Conservation (phyloP, 1,139 yeast genomes). For the Sugiyamaella japonica region DNA sequence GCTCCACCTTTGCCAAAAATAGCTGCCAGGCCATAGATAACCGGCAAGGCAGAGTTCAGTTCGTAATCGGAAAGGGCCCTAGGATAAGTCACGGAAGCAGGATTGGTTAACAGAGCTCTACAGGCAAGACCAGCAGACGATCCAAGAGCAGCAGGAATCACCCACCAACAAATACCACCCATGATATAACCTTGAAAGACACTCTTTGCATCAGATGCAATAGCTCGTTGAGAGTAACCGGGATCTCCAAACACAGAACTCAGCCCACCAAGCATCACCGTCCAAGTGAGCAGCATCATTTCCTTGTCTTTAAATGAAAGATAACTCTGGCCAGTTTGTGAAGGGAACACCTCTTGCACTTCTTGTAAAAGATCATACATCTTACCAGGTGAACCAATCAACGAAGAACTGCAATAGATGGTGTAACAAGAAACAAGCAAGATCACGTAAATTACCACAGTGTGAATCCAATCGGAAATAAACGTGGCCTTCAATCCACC, state of each 20-base stretch:
- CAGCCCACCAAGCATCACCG: conserved; percentile 34
- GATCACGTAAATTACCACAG: conserved; percentile 35
- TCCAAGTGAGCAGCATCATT: not conserved
- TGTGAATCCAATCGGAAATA: conserved; percentile 47
- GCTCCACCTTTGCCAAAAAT: conserved; percentile 84
- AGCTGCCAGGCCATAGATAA: conserved; percentile 82
- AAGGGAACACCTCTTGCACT: conserved; percentile 55
- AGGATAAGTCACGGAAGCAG: conserved; percentile 57
- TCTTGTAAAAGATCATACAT: conserved; percentile 69
- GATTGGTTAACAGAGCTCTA: conserved; percentile 61
- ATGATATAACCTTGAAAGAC: conserved; percentile 81
- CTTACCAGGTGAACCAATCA: conserved; percentile 72
- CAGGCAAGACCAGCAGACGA: conserved; percentile 83
- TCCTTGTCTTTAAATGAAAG: conserved; percentile 64
- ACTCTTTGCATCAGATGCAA: conserved; percentile 78
- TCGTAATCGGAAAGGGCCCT: conserved; percentile 57
- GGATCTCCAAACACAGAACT: conserved; percentile 25
- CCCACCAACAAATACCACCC: conserved; percentile 90
- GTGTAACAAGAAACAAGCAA: conserved; percentile 41
- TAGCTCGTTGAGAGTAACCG: conserved; percentile 52
- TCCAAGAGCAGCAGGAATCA: conserved; percentile 76
- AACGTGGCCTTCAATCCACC: conserved; percentile 57
- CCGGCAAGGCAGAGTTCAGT: conserved; percentile 72
- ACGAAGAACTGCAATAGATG: conserved; percentile 52
- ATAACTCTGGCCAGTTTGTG: conserved; percentile 54